Evolutionary conservation across 2,329 filamentous ascomycete genomes (phyloP), one percentile per base, ranked within the genome.

Genomic region (Talaromyces sp.): DNA sequence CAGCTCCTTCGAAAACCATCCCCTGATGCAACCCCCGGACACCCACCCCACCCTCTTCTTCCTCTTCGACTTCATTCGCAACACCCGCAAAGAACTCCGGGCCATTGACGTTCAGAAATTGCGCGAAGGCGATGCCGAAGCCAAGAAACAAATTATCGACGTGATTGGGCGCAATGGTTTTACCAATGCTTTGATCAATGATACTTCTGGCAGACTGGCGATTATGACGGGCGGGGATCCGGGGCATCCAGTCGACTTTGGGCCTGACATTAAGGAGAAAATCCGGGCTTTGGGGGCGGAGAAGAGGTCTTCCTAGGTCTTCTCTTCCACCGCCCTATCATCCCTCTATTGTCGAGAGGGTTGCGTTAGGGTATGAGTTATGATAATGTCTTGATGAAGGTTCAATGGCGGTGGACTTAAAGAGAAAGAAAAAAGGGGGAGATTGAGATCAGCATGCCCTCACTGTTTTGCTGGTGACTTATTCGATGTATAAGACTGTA

Each of bases 31-130:
- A 67, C 73, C 73, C 33, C 65, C 69, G 14, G 67, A 61, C 64
- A 63, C 69, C 11, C 64, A 73, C 62, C 69, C 73, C 25, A 70
- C 74, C 8, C 46, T 71, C 33, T 71, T 72, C 64, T 89, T 89
- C 71, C 79, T 88, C 63, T 75, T 87, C 44, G 85, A 91, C 75
- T 90, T 91, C 70, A 75, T 90, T 60, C 86, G 86, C 60, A 88
- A 90, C 73, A 84, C 89, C 64, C 87, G 90, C 73, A 86, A 63
- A 31, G 59, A 65, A 42, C 65, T 75, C 2, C 63, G 68, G 48
- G 37, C 40, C 8, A 64, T 74, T 42, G 69, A 75, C 59, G 16
- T 63, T 14, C 50, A 65, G 1, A 71, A 72, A 54, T 68, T 71
- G 60, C 66, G 64, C 8, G 61, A 66, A 0, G 69, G 69, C 11